A percentile compares a stretch with the other conserved stretches of the same genome.
Conservation (phyloP, 345 rosid species). For the Salix caprea region DNA sequence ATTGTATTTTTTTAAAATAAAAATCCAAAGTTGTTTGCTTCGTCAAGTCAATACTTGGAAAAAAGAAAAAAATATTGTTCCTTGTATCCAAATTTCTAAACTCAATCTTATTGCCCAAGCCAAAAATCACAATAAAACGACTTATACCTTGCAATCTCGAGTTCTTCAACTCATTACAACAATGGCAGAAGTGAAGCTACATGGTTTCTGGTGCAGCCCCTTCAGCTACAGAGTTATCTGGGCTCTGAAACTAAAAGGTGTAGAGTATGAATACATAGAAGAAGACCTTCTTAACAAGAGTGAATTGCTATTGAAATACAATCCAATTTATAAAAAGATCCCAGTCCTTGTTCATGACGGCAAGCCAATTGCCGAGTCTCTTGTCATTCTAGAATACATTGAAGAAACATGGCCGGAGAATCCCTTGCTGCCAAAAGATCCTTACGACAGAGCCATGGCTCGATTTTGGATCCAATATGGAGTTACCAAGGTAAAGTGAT, state of each 20-base stretch:
- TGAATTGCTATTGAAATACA: slow-evolving; percentile 4
- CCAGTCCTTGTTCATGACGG: no score
- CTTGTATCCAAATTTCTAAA: no score
- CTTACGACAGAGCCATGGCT: background rate
- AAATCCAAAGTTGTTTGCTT: no score
- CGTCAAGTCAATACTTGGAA: no score
- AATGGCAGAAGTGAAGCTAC: slow-evolving; percentile 19
- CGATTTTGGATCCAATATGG: slow-evolving; percentile 13
- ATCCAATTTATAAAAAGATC: slow-evolving; percentile 6
- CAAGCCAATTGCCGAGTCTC: no score
- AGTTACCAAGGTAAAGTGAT: background rate
- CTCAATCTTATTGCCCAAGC: background rate
- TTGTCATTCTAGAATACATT: no score
- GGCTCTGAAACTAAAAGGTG: slow-evolving; percentile 14
- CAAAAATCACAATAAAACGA: background rate
- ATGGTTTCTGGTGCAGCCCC: slow-evolving; percentile 8
- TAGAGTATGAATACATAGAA: background rate
- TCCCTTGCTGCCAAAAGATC: slow-evolving; percentile 10
- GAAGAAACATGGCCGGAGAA: background rate
- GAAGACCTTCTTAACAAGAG: slow-evolving; percentile 8
- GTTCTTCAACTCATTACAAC: background rate
- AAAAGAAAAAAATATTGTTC: no score
- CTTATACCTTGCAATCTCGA: background rate
- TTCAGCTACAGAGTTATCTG: slow-evolving; percentile 1
- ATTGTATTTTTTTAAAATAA: no score